These are phyloP conservation scores for Chaetomium globosum DNA, from an alignment of 2,329 filamentous ascomycete genomes.

Conservation along the genomic window DNA sequence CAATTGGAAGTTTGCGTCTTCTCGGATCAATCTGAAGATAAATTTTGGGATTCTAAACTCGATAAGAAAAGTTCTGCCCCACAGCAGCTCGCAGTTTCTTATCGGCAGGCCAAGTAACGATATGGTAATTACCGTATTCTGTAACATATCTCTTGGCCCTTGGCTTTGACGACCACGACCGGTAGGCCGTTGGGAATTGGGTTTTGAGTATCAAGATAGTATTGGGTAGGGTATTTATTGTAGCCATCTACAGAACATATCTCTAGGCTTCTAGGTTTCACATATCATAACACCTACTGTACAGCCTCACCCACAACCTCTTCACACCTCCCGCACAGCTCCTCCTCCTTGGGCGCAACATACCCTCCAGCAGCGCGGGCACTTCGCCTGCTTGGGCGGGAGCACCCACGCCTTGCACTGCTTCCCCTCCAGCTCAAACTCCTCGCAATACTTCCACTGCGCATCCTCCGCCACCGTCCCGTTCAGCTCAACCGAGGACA, in stretches of 20 bases:
- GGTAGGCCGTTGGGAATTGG: background rate
- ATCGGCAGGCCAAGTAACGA: conserved; percentile 7
- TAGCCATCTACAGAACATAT: conserved; percentile 8
- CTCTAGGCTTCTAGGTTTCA: conserved; percentile 7
- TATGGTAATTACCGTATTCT: background rate
- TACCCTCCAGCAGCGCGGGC: conserved; percentile 86
- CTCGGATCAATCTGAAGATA: background rate
- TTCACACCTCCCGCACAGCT: conserved; percentile 73
- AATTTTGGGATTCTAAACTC: conserved; percentile 18
- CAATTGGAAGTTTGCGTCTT: background rate
- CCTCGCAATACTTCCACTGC: conserved; percentile 49
- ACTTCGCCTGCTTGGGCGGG: conserved; percentile 66
- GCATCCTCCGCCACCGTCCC: conserved; percentile 37
- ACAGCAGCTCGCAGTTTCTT: conserved; percentile 24
- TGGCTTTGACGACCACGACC: background rate
- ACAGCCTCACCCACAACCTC: conserved; percentile 55
- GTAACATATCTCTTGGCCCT: background rate
- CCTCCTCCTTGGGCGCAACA: conserved; percentile 65
- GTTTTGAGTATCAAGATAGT: background rate
- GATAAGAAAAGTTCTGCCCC: conserved; percentile 33
- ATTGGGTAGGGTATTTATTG: conserved; percentile 16
- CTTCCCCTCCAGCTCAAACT: conserved; percentile 47
- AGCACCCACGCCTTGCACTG: conserved; percentile 49
- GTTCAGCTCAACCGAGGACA: conserved; percentile 63
- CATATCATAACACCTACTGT: conserved; percentile 19